Evolutionary conservation across 768 basidiomycete species (phyloP).

Genomic region (Boletus tylopilopsis): DNA sequence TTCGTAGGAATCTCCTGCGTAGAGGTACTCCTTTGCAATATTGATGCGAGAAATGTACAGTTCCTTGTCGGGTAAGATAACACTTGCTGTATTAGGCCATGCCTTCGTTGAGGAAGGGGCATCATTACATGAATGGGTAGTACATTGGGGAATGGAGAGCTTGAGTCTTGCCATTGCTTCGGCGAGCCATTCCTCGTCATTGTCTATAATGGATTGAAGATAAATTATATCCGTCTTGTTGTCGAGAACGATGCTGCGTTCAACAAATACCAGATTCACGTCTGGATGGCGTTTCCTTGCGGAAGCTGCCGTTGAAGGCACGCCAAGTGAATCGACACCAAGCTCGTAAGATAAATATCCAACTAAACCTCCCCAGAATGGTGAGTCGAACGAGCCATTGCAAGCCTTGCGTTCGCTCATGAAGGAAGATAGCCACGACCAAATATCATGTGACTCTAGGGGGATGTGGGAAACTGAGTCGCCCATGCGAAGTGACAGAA

Average conservation of each 20-base stretch:
- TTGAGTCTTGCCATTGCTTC: conserved; percentile 32
- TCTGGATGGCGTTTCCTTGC: conserved; percentile 54
- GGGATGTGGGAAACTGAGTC: conserved; percentile 33
- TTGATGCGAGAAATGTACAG: conserved; percentile 68
- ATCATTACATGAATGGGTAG: conserved; percentile 10
- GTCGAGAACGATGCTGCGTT: conserved; percentile 74
- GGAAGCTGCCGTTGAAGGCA: conserved; percentile 34
- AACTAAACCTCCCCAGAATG: conserved; percentile 83
- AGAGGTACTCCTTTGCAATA: conserved; percentile 68
- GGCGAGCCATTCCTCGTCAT: conserved; percentile 60
- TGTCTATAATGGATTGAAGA: conserved; percentile 60
- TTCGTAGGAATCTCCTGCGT: conserved; percentile 88
- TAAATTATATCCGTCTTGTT: conserved; percentile 43
- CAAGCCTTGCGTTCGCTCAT: conserved; percentile 50
- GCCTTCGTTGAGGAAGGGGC: conserved; percentile 27
- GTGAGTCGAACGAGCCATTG: conserved; percentile 50
- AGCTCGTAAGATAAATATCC: conserved; percentile 81
- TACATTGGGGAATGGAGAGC: conserved; percentile 8
- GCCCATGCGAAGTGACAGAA: conserved; percentile 44
- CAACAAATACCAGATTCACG: conserved; percentile 72
- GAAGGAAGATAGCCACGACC: conserved; percentile 73
- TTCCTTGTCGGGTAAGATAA: conserved; percentile 54
- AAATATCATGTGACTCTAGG: conserved; percentile 55
- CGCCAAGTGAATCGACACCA: conserved; percentile 53
- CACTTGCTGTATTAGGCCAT: conserved; percentile 21